These are phyloP conservation scores for Leptoxyphium fumago DNA, from an alignment of 2,329 filamentous ascomycete genomes.

Conservation along the genomic window DNA sequence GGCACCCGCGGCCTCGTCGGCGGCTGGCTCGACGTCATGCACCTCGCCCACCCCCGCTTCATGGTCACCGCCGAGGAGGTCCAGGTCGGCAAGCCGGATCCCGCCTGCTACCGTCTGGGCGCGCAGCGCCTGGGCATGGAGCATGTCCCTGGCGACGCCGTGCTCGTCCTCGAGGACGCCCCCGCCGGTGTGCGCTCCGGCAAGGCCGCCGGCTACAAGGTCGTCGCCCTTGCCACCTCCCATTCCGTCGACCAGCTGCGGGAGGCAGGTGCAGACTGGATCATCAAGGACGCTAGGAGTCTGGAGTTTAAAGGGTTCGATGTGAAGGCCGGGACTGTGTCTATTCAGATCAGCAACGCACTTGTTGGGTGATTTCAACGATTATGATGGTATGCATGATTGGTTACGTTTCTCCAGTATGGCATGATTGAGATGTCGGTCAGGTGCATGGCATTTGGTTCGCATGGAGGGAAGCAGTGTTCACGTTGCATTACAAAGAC, in stretches of 20 bases:
- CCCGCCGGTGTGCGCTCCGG: constrained; percentile 73
- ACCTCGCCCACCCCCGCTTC: constrained; percentile 30
- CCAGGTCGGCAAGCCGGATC: constrained; percentile 34
- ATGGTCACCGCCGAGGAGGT: constrained; percentile 38
- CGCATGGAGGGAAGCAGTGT: too few species aligned
- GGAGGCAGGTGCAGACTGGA: constrained; percentile 72
- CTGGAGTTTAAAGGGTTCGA: constrained; percentile 46
- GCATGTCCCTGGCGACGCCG: constrained; percentile 17
- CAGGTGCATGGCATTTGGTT: too few species aligned
- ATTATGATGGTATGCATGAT: too few species aligned
- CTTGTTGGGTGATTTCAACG: constrained; percentile 22
- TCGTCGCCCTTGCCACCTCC: constrained; percentile 73
- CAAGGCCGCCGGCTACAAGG: constrained; percentile 72
- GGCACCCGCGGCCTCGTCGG: constrained; percentile 33
- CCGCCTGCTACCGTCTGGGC: constrained; percentile 33
- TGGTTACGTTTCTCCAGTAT: too few species aligned
- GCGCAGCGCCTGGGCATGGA: constrained; percentile 27
- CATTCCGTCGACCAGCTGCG: constrained; percentile 59
- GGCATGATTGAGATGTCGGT: too few species aligned
- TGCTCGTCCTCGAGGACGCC: constrained; percentile 78
- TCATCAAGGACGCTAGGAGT: constrained; percentile 65
- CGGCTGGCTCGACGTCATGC: constrained; percentile 36
- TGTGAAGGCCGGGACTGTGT: constrained; percentile 42
- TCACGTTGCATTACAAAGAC: too few species aligned
- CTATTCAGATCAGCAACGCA: constrained; percentile 53